Base-by-base conservation (phyloP, 2,329 filamentous ascomycete genomes). In the Alternaria angustiovoidea region DNA sequence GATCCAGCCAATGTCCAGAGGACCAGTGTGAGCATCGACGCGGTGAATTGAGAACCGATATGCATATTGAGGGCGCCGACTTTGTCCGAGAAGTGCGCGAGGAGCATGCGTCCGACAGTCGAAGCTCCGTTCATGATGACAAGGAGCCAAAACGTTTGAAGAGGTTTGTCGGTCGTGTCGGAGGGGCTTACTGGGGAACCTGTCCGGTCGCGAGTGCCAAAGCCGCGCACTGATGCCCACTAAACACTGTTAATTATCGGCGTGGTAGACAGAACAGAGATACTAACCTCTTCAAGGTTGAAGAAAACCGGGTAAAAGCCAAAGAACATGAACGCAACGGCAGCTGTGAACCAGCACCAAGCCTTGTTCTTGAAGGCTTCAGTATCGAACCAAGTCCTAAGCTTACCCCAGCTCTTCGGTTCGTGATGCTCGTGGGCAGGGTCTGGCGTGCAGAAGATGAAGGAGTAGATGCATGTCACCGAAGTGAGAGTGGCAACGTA, bases 221-320 rank as follows among this genome's bases (percentile, higher is more conserved):
- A 78, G 8, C 81, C 81, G 24, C 69, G 70, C 11, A 74, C 66
- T 16, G 81, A 76, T 20, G 83, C 82, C 83, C 83, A 85, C 73
- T 80, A 20, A 26, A 24, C 24, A 28, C 18, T 44, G 59, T 75
- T 56, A 75, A 67, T 18, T 39, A 14, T 46, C n/a, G 46, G 18
- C 6, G 36, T 18, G n/a, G 4, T 4, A 9, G 5, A n/a, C 3
- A 11, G 1, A 30, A 44, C 2, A 36, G 14, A 18, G 11, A 12
- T 24, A 68, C 73, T 61, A 69, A 79, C 78, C 70, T 84, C 83
- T 68, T 84, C 82, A 30, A 85, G 78, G 61, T 83, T 84, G 76
- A 85, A 85, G 73, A 84, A 84, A 20, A 85, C 73, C 3, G 81
- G 79, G 61, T 85, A 85, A 68, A 84, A 85, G 22, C 83, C 83